Percentiles rank a stretch among this genome's conserved stretches.
These are phyloP conservation scores for Eimeria maxima DNA, from an alignment of 169 alveolate genomes.

Conservation along the genomic window DNA sequence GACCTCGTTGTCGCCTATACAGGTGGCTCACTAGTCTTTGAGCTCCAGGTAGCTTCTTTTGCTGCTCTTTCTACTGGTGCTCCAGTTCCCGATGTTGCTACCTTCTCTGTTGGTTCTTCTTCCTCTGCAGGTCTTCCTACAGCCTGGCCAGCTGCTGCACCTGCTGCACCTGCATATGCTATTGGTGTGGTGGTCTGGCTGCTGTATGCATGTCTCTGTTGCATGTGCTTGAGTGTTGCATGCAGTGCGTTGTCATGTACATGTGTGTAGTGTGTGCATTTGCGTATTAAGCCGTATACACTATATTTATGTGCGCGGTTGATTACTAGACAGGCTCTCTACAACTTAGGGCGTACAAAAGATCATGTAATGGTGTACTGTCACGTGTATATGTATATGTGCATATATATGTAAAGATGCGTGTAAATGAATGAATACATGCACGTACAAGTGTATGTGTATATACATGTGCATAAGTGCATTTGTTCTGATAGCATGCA, in stretches of 20 bases:
- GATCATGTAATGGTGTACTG: too few species aligned
- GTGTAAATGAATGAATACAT: too few species aligned
- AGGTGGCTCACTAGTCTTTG: conserved; percentile 75
- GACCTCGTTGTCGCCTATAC: conserved; percentile 78
- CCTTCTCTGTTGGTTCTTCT: background rate
- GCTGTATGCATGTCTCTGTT: background rate
- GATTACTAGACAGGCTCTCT: background rate
- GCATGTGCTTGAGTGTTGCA: background rate
- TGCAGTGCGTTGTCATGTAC: background rate
- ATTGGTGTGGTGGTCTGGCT: background rate
- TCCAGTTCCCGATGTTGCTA: background rate
- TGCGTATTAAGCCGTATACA: too few species aligned
- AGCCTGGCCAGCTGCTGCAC: background rate
- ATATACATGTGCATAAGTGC: too few species aligned
- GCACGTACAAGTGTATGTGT: too few species aligned
- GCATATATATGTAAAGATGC: too few species aligned
- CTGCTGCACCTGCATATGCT: background rate
- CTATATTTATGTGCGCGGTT: background rate
- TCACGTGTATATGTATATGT: background rate
- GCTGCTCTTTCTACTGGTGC: background rate
- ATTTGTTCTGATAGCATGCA: background rate
- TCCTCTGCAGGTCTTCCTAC: background rate
- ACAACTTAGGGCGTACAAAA: too few species aligned
- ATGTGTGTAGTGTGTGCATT: background rate
- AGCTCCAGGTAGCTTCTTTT: conserved; percentile 60